phyloP scores from a whole-genome alignment of 352 stramenopile genomes.

The Blastocystis sp. region DNA sequence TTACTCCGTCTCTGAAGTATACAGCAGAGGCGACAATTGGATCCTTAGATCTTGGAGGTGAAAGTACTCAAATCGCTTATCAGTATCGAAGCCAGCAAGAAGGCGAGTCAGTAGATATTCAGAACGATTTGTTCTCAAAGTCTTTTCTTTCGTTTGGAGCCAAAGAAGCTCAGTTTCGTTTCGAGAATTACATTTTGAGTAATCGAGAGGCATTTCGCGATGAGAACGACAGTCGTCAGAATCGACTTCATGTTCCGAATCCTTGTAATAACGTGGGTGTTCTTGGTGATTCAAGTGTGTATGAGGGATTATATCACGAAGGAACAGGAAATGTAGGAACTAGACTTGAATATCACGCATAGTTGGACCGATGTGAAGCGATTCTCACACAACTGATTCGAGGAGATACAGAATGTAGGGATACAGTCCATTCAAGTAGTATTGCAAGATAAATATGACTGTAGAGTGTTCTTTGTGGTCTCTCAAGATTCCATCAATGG shows the following conservation, averaged over 20 bases:
- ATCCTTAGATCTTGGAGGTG: constrained; percentile 48
- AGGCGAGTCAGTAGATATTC: constrained; percentile 24
- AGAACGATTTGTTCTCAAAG: constrained; percentile 30
- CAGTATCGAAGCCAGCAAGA: not conserved
- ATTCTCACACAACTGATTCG: constrained; percentile 26
- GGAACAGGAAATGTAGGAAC: constrained; percentile 52
- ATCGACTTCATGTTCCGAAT: constrained; percentile 35
- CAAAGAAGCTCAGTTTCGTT: constrained; percentile 61
- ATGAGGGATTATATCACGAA: constrained; percentile 23
- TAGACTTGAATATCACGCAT: not conserved
- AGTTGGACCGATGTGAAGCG: constrained; percentile 48
- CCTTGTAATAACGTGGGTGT: constrained; percentile 16
- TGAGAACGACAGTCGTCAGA: not conserved
- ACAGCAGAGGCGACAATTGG: not conserved
- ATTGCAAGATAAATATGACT: not conserved
- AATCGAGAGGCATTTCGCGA: constrained; percentile 32
- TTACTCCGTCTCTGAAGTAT: constrained; percentile 42
- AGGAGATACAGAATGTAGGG: constrained; percentile 26
- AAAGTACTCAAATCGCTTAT: constrained; percentile 59
- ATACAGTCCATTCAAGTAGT: not conserved
- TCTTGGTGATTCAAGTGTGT: not conserved
- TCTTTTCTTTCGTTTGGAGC: constrained; percentile 62
- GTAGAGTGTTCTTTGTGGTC: constrained; percentile 66
- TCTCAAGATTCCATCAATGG: constrained; percentile 8
- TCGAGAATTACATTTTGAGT: constrained; percentile 40